Base-by-base conservation (phyloP, 2,329 filamentous ascomycete genomes). In the Fusarium xyrophilum region DNA sequence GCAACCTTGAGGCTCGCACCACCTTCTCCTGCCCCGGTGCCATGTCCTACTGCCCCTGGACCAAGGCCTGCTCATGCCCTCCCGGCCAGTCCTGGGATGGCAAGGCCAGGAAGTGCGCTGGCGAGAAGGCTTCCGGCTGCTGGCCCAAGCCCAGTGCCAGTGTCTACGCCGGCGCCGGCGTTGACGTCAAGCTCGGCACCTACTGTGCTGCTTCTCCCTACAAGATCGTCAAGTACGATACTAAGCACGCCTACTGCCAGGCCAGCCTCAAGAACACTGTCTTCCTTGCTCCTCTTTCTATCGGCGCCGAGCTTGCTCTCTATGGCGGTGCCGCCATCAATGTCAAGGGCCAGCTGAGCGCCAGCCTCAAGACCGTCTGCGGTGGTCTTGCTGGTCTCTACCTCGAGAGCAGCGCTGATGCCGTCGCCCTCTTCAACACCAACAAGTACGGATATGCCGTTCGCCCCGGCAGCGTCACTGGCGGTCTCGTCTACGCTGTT, bases 61-160 rank as follows among this genome's bases (percentile, higher is more conserved):
- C 74, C 61, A 76, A 76, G 69, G 58, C 82, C 33, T 85, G 83
- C 74, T 73, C 82, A 19, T 83, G 83, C 61, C 64, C 78, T 17
- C 77, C 80, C 17, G 82, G 81, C 60, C 77, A 80, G 73, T 73
- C 76, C 56, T 79, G 78, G 63, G 79, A 83, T 43, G 63, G 56
- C 48, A 44, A 28, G 25, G 60, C 70, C 44, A 54, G 65, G 52
- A 69, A 64, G 56, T 80, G 78, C 62, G 42, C 63, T 27, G 78
- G 78, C 47, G 54, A 55, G 21, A 44, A 56, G 47, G 62, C 74
- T 40, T 63, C 33, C 4, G 78, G 78, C 54, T 73, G 75, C 62
- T 80, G 78, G 78, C 76, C 78, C 36, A 66, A 75, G 73, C 76
- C 78, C 17, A 55, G 71, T 10, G 52, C 69, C 63, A 60, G 60